Conservation (phyloP, 2,329 filamentous ascomycete genomes). For the Claviceps sp. region DNA sequence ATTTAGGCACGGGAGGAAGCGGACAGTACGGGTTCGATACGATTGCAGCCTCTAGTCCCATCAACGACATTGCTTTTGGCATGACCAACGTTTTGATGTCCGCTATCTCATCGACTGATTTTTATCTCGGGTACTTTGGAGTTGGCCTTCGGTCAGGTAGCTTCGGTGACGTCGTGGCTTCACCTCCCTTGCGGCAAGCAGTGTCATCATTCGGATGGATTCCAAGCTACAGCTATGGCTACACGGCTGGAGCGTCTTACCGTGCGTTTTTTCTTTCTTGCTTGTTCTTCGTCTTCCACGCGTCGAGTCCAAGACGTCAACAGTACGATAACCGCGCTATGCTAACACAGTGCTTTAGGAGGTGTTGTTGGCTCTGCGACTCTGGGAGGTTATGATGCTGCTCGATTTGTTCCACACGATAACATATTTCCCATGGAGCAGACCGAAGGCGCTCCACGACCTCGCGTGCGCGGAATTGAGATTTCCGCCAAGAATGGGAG, state of each 20-base stretch:
- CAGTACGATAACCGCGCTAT: background rate
- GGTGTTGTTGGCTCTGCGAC: slow-evolving; percentile 43
- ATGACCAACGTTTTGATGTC: slow-evolving; percentile 35
- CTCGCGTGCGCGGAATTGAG: slow-evolving; percentile 45
- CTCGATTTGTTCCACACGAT: slow-evolving; percentile 47
- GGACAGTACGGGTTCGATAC: slow-evolving; percentile 50
- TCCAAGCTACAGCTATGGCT: slow-evolving; percentile 61
- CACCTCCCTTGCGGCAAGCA: slow-evolving; percentile 40
- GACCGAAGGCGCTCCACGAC: slow-evolving; percentile 40
- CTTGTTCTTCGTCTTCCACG: background rate
- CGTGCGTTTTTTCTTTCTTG: slow-evolving; percentile 30
- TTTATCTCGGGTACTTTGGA: slow-evolving; percentile 41
- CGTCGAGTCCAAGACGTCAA: background rate
- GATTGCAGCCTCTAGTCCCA: slow-evolving; percentile 26
- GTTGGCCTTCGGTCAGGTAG: slow-evolving; percentile 41
- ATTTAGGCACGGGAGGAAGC: slow-evolving; percentile 45
- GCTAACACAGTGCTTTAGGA: slow-evolving; percentile 8
- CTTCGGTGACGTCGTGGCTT: slow-evolving; percentile 34
- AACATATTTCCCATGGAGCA: slow-evolving; percentile 44
- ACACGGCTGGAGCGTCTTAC: slow-evolving; percentile 63
- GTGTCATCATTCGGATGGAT: slow-evolving; percentile 47
- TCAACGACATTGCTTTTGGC: slow-evolving; percentile 23
- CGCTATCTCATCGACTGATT: slow-evolving; percentile 40
- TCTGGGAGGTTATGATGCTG: slow-evolving; percentile 56
- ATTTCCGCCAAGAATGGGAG: slow-evolving; percentile 21